phyloP scores from a whole-genome alignment of 2,329 filamentous ascomycete species.

The Magnaporthiopsis poae region DNA sequence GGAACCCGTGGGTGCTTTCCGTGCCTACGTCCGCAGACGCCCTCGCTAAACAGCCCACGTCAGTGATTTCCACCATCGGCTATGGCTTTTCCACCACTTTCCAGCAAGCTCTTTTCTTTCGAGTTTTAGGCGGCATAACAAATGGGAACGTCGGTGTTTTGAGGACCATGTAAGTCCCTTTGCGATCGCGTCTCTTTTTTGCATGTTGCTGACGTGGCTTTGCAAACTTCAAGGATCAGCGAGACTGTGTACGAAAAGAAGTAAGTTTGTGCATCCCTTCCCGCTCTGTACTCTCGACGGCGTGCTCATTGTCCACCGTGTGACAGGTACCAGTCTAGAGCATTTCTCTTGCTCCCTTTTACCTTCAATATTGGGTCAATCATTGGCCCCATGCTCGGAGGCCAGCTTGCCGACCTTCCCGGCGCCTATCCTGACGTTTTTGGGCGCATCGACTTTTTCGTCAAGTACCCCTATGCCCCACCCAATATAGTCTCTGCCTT shows the following conservation, averaged over 20 bases:
- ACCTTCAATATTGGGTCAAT: slow-evolving; percentile 61
- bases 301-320: neutral
- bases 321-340: slow-evolving; percentile 30
- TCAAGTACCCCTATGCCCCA: slow-evolving; percentile 41
- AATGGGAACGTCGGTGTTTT: slow-evolving; percentile 69
- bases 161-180: slow-evolving; percentile 51
- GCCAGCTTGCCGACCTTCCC: slow-evolving; percentile 35
- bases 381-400: slow-evolving; percentile 43
- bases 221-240: slow-evolving; percentile 26
- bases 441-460: slow-evolving; percentile 35
- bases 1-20: slow-evolving; percentile 42
- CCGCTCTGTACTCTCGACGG: neutral
- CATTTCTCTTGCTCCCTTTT: slow-evolving; percentile 46
- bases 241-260: slow-evolving; percentile 34
- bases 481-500: slow-evolving; percentile 44
- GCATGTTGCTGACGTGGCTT: neutral
- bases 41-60: neutral
- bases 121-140: slow-evolving; percentile 54
- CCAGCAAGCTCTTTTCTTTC: slow-evolving; percentile 49
- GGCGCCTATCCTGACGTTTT: slow-evolving; percentile 34
- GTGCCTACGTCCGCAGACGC: neutral
- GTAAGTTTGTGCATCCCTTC: slow-evolving; percentile 16
- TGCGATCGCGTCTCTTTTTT: neutral
- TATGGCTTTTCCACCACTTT: slow-evolving; percentile 63
- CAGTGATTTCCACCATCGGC: slow-evolving; percentile 50